Percentiles rank a stretch among this genome's conserved stretches.
phyloP scores from a whole-genome alignment of 208 protist species.

The Trypanosomatidae sp. region DNA sequence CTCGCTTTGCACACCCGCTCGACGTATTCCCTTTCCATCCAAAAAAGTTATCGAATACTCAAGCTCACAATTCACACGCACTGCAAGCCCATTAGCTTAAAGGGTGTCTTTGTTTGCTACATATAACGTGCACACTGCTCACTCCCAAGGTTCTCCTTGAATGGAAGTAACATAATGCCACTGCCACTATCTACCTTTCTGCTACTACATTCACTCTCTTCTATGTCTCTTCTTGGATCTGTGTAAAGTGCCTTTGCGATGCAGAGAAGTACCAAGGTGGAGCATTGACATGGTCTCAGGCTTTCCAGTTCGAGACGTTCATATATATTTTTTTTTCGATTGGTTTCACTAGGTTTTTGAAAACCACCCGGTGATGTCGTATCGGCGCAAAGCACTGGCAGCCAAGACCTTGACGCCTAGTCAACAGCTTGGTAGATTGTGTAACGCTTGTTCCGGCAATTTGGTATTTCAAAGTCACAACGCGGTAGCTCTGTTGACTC shows the following conservation, averaged over 20 bases:
- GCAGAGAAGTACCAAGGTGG: not conserved
- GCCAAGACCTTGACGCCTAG: conserved; percentile 39
- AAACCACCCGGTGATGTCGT: conserved; percentile 43
- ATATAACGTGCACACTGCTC: conserved; percentile 1
- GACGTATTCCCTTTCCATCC: not conserved
- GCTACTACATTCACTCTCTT: not conserved
- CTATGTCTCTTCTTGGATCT: not conserved
- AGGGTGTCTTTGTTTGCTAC: not conserved
- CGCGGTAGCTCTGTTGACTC: conserved; percentile 56
- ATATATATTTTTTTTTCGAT: not conserved
- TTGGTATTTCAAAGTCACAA: conserved; percentile 87
- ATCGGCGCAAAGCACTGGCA: conserved; percentile 59
- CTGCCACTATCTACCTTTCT: not conserved
- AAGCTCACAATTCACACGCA: not conserved
- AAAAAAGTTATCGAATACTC: not conserved
- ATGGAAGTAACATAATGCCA: not conserved
- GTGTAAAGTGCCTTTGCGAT: not conserved
- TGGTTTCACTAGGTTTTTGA: not conserved
- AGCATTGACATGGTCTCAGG: not conserved
- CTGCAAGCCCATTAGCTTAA: not conserved
- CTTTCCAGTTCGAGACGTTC: not conserved
- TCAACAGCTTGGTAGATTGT: conserved; percentile 64
- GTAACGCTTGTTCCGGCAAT: conserved; percentile 43
- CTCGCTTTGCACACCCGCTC: not conserved
- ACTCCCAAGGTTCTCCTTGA: not conserved